Evolutionary conservation across 345 rosid species (phyloP), one percentile per base, ranked within the genome.

Genomic region (Citrus glauca): DNA sequence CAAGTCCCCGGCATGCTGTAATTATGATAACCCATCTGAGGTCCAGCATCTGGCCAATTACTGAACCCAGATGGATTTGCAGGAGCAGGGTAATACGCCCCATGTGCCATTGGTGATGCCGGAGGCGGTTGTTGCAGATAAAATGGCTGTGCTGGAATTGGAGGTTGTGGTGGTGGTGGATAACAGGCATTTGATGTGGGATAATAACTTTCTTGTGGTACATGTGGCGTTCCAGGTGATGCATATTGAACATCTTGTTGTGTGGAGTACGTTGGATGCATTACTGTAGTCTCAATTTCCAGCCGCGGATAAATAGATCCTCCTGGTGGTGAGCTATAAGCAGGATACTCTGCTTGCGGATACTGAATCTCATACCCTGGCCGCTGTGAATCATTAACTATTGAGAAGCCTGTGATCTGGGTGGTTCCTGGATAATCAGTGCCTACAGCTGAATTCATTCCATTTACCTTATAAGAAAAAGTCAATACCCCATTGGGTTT

Each of bases 401-500:
- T n/a, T 8, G 83, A 42, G 22, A 66, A 80, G 35, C 84, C 84
- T 6, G 85, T 28, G 64, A 80, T 63, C 57, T 56, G 50, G 5
- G 50, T 45, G 11, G 37, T 35, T 4, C 63, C 56, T 14, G 72
- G 69, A 17, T 77, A 60, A 69, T 59, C 7, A 30, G 30, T 57
- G 71, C 79, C 81, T 30, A 68, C 2, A 38, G 30, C 38, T 61
- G 60, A n/a, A 53, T n/a, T 74, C 59, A 62, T 69, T 27, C 69
- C 85, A 20, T 67, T 72, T 17, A 83, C 78, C 71, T 73, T 83
- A 38, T 78, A 83, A 7, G 90, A 80, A 80, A 87, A 87, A 57
- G 61, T 83, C 78, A 85, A 62, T 0, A 83, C 73, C 17, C 90
- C 90, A 27, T 87, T 87, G 37, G 90, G 82, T 64, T 80, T 85